Evolutionary conservation across 2,329 filamentous ascomycete species (phyloP), one percentile per base, ranked within the genome.

Genomic region (Cytospora piceae): DNA sequence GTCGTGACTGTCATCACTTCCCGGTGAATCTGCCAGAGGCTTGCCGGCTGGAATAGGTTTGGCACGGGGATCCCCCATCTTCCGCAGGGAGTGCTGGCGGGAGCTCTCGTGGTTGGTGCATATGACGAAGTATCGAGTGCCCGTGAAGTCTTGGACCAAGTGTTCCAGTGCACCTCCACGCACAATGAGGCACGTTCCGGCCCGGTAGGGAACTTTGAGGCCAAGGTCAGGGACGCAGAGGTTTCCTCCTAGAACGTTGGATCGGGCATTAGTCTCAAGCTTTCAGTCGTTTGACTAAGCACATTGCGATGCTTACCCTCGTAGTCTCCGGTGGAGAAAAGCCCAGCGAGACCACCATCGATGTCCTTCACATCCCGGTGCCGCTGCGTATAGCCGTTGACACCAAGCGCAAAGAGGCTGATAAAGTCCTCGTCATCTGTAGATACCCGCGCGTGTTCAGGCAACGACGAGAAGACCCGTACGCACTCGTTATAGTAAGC

Each of bases 61-160:
- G 3, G 49, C 49, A 8, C 58, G n/a, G 32, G 22, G 12, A 7
- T 53, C 22, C 2, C 32, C 22, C 49, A 53, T 61, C 22, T 53
- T n/a, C 29, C 46, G 49, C 22, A 53, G 58, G 24, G 58, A 61
- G 37, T 64, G 27, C n/a, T 60, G 39, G 53, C 32, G 58, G 52
- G 59, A 34, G 51, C 61, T 69, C 54, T 70, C 63, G 39, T 69
- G 67, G 49, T 69, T 71, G 12, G 69, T 68, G 12, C 69, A 64
- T 24, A 71, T 69, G 9, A 70, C 32, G 56, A 70, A 71, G 65
- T 60, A 70, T 3, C 67, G 63, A 12, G 42, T 62, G 3, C 69
- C 65, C 7, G 58, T 37, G 60, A 66, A 70, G 53, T 70, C 65
- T 1, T 49, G 29, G 6, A 69, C 67, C 4, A 69, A 58, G 51